Conservation (phyloP, 2,329 filamentous ascomycete genomes). For the Venturia pyrina region DNA sequence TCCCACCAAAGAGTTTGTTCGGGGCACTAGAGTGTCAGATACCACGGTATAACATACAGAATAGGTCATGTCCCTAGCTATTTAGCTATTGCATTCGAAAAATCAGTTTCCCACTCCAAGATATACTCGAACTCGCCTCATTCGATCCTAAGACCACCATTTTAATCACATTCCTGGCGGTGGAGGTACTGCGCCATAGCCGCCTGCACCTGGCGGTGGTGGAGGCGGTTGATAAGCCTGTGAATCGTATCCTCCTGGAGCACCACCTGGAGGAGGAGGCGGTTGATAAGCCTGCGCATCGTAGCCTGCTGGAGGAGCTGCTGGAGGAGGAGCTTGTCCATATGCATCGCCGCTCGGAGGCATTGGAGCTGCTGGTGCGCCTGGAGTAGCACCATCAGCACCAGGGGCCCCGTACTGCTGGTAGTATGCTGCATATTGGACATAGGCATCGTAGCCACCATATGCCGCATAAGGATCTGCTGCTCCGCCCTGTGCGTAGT, state of each 20-base stretch:
- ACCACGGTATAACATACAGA: neutral
- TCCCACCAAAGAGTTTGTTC: neutral
- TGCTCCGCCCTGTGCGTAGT: slow-evolving; percentile 48
- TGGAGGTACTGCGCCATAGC: slow-evolving; percentile 7
- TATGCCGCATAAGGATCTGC: slow-evolving; percentile 83
- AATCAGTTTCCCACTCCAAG: neutral
- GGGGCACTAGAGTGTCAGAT: neutral
- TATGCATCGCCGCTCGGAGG: slow-evolving; percentile 4
- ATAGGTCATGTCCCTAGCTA: neutral
- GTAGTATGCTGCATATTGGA: slow-evolving; percentile 20
- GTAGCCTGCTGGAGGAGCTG: neutral
- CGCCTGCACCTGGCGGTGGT: neutral
- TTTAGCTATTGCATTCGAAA: neutral
- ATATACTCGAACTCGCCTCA: neutral
- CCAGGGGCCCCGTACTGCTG: slow-evolving; percentile 11
- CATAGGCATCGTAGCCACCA: slow-evolving; percentile 53
- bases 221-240: slow-evolving; percentile 3
- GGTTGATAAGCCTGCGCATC: slow-evolving; percentile 2
- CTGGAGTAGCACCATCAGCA: neutral
- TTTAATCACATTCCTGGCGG: slow-evolving; percentile 8
- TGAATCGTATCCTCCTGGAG: neutral
- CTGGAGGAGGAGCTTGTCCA: neutral
- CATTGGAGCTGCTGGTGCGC: neutral
- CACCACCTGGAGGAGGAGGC: neutral
- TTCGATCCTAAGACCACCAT: neutral